Conservation (phyloP, 345 rosid genomes). For the Pistacia integerrima region DNA sequence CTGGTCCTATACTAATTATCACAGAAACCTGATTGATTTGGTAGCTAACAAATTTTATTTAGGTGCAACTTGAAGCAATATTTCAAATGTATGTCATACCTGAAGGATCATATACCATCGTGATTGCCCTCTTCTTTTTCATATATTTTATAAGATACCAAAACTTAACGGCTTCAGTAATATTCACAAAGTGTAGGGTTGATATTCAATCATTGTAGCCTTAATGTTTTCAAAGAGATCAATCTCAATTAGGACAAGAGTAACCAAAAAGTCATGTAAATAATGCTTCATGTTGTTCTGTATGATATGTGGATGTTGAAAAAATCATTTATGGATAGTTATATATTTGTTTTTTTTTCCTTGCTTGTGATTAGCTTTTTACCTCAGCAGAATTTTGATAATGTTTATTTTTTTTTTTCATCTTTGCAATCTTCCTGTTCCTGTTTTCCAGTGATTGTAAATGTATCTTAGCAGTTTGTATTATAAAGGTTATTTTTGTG, state of each 20-base stretch:
- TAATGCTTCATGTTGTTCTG: neutral
- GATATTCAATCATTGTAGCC: neutral
- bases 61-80: neutral
- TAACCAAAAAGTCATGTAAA: neutral
- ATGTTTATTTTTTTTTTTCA: neutral
- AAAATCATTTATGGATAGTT: neutral
- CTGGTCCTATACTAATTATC: neutral
- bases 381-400: neutral
- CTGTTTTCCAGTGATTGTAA: neutral
- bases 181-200: neutral
- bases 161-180: neutral
- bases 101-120: neutral
- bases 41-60: neutral
- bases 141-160: neutral
- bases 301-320: neutral
- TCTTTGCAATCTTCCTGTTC: neutral
- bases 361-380: neutral
- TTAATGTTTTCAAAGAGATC: neutral
- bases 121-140: neutral
- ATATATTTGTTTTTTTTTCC: neutral
- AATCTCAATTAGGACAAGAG: neutral
- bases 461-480: neutral
- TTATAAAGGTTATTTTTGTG: neutral
- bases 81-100: neutral
- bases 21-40: neutral